Evolutionary conservation across 1,284 basidiomycete species (phyloP).

Genomic region (Ceratobasidium sp.): DNA sequence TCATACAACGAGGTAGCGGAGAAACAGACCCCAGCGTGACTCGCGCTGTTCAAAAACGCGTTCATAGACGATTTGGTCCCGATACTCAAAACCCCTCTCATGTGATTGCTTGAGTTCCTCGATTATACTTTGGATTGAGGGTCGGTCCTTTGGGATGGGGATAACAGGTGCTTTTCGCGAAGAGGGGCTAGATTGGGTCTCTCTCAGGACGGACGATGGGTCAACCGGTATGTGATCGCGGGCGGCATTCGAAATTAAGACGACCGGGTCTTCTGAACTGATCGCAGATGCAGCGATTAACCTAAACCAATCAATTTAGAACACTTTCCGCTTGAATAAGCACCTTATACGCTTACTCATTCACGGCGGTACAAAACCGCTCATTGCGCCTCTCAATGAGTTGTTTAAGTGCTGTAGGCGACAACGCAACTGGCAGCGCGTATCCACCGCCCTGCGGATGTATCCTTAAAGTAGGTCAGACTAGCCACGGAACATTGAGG

Average conservation of each 20-base stretch:
- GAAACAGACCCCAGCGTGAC: slow-evolving; percentile 58
- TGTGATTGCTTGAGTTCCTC: slow-evolving; percentile 54
- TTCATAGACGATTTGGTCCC: slow-evolving; percentile 68
- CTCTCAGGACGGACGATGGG: slow-evolving; percentile 44
- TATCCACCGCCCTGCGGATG: slow-evolving; percentile 49
- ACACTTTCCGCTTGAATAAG: neutral
- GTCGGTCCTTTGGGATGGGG: slow-evolving; percentile 60
- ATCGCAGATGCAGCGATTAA: slow-evolving; percentile 64
- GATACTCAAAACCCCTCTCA: slow-evolving; percentile 65
- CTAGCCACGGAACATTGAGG: neutral
- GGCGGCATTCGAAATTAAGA: slow-evolving; percentile 68
- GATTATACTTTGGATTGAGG: slow-evolving; percentile 64
- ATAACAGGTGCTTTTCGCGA: slow-evolving; percentile 45
- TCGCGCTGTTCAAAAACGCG: slow-evolving; percentile 61
- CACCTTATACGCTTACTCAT: slow-evolving; percentile 60
- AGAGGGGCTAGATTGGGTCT: neutral
- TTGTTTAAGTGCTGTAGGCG: slow-evolving; percentile 67
- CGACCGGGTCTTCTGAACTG: slow-evolving; percentile 63
- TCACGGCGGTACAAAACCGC: slow-evolving; percentile 69
- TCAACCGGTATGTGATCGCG: slow-evolving; percentile 72
- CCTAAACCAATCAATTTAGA: slow-evolving; percentile 49
- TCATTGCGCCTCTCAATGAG: slow-evolving; percentile 76
- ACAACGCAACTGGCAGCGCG: slow-evolving; percentile 58
- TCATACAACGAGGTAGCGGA: neutral
- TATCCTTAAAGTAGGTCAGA: neutral